Percentiles rank a stretch among this genome's conserved stretches.
These are phyloP conservation scores for Cladosporium sp. DNA, from an alignment of 2,329 filamentous ascomycete species.

Conservation along the genomic window DNA sequence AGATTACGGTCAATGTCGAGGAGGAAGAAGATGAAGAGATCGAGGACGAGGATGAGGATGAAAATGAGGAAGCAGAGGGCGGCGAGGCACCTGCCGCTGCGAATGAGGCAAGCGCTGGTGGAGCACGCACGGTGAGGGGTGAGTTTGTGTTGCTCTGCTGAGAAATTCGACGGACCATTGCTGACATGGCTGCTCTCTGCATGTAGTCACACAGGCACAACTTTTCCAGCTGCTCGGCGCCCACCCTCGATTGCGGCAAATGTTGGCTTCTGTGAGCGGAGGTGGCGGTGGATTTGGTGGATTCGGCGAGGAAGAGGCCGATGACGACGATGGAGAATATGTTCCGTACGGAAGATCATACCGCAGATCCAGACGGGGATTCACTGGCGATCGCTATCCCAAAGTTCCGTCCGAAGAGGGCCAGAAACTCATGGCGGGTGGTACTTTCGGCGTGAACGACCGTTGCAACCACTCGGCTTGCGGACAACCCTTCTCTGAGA, in stretches of 20 bases:
- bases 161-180: background rate
- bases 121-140: constrained; percentile 4
- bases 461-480: constrained; percentile 49
- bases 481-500: constrained; percentile 36
- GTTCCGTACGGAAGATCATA: constrained; percentile 7
- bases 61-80: constrained; percentile 30
- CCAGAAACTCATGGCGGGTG: constrained; percentile 74
- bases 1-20: constrained; percentile 29
- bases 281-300: constrained; percentile 30
- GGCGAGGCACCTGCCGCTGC: background rate
- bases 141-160: background rate
- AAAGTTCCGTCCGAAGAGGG: constrained; percentile 80
- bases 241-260: background rate
- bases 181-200: background rate
- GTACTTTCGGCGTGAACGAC: constrained; percentile 73
- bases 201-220: constrained; percentile 49
- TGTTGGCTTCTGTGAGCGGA: constrained; percentile 17
- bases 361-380: constrained; percentile 48
- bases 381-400: constrained; percentile 62
- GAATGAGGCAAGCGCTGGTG: background rate
- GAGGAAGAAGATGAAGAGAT: constrained; percentile 35
- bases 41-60: constrained; percentile 27
- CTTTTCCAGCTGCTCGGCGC: constrained; percentile 52
- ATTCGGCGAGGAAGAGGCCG: constrained; percentile 42
- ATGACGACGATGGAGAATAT: constrained; percentile 37